Conservation (phyloP, 148 eudicot species). For the Cornus florida region DNA sequence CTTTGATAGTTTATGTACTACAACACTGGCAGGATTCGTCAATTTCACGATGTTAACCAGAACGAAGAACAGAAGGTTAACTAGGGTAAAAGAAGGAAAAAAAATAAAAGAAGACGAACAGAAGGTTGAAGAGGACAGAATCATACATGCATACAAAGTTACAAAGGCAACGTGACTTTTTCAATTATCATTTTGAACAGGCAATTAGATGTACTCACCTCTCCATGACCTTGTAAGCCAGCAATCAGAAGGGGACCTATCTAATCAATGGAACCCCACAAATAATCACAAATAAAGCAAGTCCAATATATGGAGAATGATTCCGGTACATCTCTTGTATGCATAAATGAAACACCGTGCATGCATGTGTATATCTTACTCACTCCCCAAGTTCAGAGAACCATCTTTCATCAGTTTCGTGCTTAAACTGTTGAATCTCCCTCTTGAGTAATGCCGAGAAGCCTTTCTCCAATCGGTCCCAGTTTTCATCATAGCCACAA, state of each 20-base stretch:
- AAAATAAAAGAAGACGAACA: background rate
- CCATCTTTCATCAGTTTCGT: slow-evolving; percentile 89
- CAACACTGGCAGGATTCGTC: background rate
- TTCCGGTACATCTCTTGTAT: slow-evolving; percentile 22
- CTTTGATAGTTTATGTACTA: slow-evolving; percentile 1
- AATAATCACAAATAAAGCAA: slow-evolving; percentile 34
- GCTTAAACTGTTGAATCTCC: slow-evolving; percentile 90
- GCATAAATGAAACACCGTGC: slow-evolving; percentile 19
- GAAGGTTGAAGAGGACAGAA: slow-evolving; percentile 17
- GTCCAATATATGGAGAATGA: slow-evolving; percentile 38
- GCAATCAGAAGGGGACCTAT: slow-evolving; percentile 26
- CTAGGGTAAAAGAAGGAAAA: too few species aligned
- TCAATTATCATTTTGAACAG: slow-evolving; percentile 24
- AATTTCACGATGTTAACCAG: background rate
- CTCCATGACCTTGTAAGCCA: slow-evolving; percentile 29
- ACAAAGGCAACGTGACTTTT: slow-evolving; percentile 15
- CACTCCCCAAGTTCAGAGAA: slow-evolving; percentile 67
- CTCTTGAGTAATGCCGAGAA: slow-evolving; percentile 92
- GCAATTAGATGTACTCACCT: slow-evolving; percentile 27
- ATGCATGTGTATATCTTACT: slow-evolving; percentile 32
- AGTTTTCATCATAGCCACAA: slow-evolving; percentile 95
- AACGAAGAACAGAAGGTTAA: slow-evolving; percentile 5
- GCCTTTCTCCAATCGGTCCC: slow-evolving; percentile 99
- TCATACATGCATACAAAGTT: slow-evolving; percentile 21
- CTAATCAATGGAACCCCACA: slow-evolving; percentile 26